These are phyloP conservation scores for Pseudocercospora eumusae DNA, from an alignment of 2,329 filamentous ascomycete species.

Conservation along the genomic window DNA sequence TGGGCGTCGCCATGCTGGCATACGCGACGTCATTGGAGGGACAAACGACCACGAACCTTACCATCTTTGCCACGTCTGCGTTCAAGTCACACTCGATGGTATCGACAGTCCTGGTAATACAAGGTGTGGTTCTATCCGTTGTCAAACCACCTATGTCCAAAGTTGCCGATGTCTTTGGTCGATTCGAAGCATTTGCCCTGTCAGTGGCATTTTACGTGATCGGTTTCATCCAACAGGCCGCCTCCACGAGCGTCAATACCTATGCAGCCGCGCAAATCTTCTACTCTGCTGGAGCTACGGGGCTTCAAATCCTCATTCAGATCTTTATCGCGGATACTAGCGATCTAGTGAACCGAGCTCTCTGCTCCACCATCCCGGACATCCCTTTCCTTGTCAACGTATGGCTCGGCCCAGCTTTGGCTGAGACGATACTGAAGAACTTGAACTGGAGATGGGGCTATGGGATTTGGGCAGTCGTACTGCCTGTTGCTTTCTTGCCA, in stretches of 20 bases:
- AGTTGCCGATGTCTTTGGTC: slow-evolving; percentile 63
- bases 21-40: slow-evolving; percentile 67
- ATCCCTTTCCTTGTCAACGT: slow-evolving; percentile 63
- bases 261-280: slow-evolving; percentile 62
- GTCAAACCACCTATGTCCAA: slow-evolving; percentile 64
- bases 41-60: slow-evolving; percentile 63
- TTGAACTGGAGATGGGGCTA: slow-evolving; percentile 64
- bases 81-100: slow-evolving; percentile 66
- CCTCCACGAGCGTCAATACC: slow-evolving; percentile 56
- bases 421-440: slow-evolving; percentile 49
- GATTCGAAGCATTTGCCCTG: slow-evolving; percentile 60
- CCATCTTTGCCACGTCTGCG: slow-evolving; percentile 65
- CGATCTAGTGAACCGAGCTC: slow-evolving; percentile 59
- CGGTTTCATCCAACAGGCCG: slow-evolving; percentile 61
- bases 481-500: slow-evolving; percentile 59
- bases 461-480: slow-evolving; percentile 63
- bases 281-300: slow-evolving; percentile 62
- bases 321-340: slow-evolving; percentile 67
- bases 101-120: slow-evolving; percentile 64
- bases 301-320: slow-evolving; percentile 62
- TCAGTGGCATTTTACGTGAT: slow-evolving; percentile 57
- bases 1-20: slow-evolving; percentile 51
- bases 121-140: slow-evolving; percentile 63
- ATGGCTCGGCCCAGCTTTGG: slow-evolving; percentile 61
- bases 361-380: slow-evolving; percentile 61